Conservation (phyloP, 2,329 filamentous ascomycete genomes). For the Penicillium sp. region DNA sequence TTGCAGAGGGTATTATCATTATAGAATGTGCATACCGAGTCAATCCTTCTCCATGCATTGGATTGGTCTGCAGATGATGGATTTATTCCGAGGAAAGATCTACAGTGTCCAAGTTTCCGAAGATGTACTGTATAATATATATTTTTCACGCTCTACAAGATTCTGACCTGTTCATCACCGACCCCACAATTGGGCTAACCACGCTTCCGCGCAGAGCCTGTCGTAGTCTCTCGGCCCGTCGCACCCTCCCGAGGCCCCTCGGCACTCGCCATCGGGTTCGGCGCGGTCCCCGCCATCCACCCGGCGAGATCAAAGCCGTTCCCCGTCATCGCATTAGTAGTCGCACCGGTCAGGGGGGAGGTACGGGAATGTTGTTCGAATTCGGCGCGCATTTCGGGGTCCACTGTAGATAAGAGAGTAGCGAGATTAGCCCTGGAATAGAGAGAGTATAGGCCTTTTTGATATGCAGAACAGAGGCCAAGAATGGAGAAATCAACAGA, state of each 20-base stretch:
- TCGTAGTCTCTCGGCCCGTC: constrained; percentile 33
- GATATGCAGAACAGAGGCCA: not conserved
- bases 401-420: constrained; percentile 65
- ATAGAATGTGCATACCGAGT: not conserved
- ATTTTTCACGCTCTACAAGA: not conserved
- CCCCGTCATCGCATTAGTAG: constrained; percentile 63
- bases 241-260: constrained; percentile 26
- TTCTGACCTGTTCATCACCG: not conserved
- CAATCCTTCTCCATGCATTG: not conserved
- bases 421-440: not conserved
- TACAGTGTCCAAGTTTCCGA: not conserved
- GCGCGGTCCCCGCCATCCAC: constrained; percentile 65
- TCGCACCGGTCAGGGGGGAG: constrained; percentile 65
- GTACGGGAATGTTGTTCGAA: constrained; percentile 88
- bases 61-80: not conserved
- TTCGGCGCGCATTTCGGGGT: constrained; percentile 91
- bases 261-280: constrained; percentile 30
- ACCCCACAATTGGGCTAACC: constrained; percentile 25
- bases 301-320: constrained; percentile 66
- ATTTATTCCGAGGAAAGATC: not conserved
- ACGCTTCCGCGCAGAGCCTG: constrained; percentile 33
- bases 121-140: not conserved
- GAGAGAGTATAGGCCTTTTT: too few species aligned
- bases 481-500: not conserved
- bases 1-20: not conserved